Conservation (phyloP, 208 protist species). For the Trypanosoma congolense region DNA sequence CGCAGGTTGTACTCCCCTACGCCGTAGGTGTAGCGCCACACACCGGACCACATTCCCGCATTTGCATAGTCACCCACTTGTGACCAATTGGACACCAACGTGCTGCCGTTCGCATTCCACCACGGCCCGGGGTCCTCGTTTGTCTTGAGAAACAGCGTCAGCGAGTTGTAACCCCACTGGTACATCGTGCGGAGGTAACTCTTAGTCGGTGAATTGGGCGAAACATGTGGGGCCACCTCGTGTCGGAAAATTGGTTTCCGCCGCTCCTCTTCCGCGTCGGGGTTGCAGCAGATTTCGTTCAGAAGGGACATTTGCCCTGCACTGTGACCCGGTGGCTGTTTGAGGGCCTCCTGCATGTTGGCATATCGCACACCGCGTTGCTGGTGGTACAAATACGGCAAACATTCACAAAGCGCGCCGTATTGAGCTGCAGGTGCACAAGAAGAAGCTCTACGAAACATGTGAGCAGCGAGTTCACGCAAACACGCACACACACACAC, state of each 20-base stretch:
- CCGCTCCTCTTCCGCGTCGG: constrained; percentile 80
- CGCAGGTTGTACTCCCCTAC: constrained; percentile 85
- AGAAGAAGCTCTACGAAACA: not conserved
- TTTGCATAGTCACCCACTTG: constrained; percentile 87
- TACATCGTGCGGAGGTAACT: constrained; percentile 75
- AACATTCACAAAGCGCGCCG: too few species aligned
- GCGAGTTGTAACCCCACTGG: constrained; percentile 82
- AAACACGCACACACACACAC: too few species aligned
- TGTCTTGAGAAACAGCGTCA: constrained; percentile 80
- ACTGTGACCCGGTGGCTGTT: constrained; percentile 61
- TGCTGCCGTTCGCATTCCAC: constrained; percentile 87
- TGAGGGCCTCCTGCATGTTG: constrained; percentile 78
- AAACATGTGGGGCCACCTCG: constrained; percentile 44
- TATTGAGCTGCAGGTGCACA: not conserved
- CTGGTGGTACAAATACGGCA: too few species aligned
- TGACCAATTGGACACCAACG: constrained; percentile 77
- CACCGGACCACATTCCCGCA: constrained; percentile 85
- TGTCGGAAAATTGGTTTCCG: constrained; percentile 72
- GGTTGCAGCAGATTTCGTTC: constrained; percentile 84
- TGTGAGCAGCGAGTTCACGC: not conserved
- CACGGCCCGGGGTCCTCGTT: constrained; percentile 87
- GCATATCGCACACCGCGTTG: constrained; percentile 63
- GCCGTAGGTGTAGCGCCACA: constrained; percentile 87
- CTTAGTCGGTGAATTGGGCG: constrained; percentile 5
- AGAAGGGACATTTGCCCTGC: constrained; percentile 82